Evolutionary conservation across 106 monocot species (phyloP), one percentile per base, ranked within the genome.

Genomic region (Allium sativum): DNA sequence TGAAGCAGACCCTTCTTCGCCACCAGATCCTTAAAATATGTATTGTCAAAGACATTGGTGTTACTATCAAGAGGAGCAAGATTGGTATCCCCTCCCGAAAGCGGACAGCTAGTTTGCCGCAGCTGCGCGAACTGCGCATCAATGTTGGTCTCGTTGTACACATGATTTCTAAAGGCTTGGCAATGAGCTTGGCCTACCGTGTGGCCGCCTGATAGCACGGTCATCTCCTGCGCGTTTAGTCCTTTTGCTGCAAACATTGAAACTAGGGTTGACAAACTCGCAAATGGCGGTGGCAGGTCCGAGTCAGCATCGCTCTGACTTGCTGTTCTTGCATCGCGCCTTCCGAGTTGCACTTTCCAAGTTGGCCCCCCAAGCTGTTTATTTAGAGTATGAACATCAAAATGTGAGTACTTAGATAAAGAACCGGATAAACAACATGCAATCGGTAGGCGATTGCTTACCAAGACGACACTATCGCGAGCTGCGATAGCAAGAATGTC

Each of bases 401-500:
- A 31, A n/a, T n/a, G n/a, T n/a, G 1, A 31, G 31, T 31, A 5
- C 31, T 31, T 31, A 31, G 31, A 31, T 3, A 31, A 31, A 31
- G 5, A 3, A 3, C 31, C 31, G 5, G 31, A 31, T 3, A 31
- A 31, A 31, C 31, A 31, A 31, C 31, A 5, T 31, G 31, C 31
- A 31, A 2, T 31, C 2, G 31, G 5, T 31, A 31, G 1, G 31
- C 5, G 31, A 31, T 31, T 31, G 31, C 31, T 75, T 46, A 81
- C 81, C 61, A 61, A 40, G 48, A 55, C 21, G 46, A 69, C 67
- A 15, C 74, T 59, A 21, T 72, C 82, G 10, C 78, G 63, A 14
- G 79, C 76, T 7, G 82, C 73, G 40, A 82, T 53, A 1, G 79
- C 82, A 14, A 82, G 59, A 62, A 87, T 79, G 68, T 87, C 86